Evolutionary conservation across 352 stramenopile genomes (phyloP), one percentile per base, ranked within the genome.

Genomic region (Phytophthora syringae): DNA sequence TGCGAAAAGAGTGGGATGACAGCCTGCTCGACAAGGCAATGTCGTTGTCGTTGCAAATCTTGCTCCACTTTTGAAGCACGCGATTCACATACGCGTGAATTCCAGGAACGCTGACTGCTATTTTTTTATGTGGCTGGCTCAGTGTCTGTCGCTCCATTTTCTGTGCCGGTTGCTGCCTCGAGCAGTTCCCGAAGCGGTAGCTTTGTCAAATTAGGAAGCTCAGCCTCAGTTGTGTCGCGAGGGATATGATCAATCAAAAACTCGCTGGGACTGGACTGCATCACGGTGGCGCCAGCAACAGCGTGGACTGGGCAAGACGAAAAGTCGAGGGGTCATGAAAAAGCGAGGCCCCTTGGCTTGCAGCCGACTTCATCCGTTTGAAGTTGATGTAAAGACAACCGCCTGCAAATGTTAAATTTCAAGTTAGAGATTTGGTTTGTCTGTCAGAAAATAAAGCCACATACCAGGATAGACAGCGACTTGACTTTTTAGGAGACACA

Each of bases 331-430:
- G 11, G 10, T 66, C 58, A 15, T 47, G 30, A 49, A 54, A 66
- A 13, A 66, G n/a, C 1, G 49, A 60, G 0, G 49, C 48, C 0
- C 58, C 58, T 53, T 60, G 49, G 42, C 11, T 28, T 5, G 15
- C 40, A 18, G 58, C 21, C 20, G 58, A 49, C 16, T 52, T 62
- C 28, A 53, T 48, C 10, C 49, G 39, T n/a, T 57, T 58, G 25
- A 66, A 55, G 32, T 21, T 53, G 5, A 66, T 54, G 28, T 27
- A 66, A 0, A 66, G 5, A 49, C 58, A 66, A 18, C 49, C 58
- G 34, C 58, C 49, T 66, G 37, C 11, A 44, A 56, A 6, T 13
- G 15, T 20, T 25, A 0, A 28, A 49, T 40, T 30, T 20, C 27
- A 32, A 37, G 7, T 49, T 7, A 37, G 24, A 48, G 15, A n/a